phyloP scores from a whole-genome alignment of 148 eudicot genomes.

The Polygonum aviculare region DNA sequence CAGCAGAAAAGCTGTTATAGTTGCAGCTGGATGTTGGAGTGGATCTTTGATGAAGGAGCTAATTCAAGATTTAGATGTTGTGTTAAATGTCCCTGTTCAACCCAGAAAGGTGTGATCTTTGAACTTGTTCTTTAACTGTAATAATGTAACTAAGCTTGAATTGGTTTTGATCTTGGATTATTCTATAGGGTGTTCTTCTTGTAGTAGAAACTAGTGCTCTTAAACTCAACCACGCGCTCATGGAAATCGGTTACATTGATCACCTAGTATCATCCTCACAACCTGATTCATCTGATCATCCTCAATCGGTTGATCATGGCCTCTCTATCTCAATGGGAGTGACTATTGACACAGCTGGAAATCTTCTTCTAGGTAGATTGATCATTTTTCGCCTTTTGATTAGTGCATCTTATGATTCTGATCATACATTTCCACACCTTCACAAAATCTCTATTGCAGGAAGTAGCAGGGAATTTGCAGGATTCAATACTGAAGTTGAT shows the following conservation, averaged over 20 bases:
- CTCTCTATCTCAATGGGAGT: constrained; percentile 2
- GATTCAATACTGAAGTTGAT: constrained; percentile 62
- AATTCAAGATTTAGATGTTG: constrained; percentile 32
- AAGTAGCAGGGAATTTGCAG: constrained; percentile 88
- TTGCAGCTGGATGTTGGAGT: constrained; percentile 96
- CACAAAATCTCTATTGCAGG: constrained; percentile 36
- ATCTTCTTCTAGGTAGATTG: neutral
- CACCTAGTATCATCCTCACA: neutral
- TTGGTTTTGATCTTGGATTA: neutral
- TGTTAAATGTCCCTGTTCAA: constrained; percentile 56
- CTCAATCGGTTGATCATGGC: neutral
- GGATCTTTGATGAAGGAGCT: constrained; percentile 68
- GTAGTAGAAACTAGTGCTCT: neutral
- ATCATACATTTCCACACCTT: neutral
- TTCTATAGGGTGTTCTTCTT: neutral
- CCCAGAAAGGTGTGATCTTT: constrained; percentile 69
- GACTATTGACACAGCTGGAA: neutral
- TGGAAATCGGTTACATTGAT: constrained; percentile 6
- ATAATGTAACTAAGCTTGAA: neutral
- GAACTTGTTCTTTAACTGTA: neutral
- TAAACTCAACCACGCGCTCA: neutral
- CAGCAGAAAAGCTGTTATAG: constrained; percentile 52
- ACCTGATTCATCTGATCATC: neutral
- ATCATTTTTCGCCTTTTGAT: neutral
- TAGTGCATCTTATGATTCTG: neutral